A percentile compares a stretch with the other conserved stretches of the same genome.
phyloP scores from a whole-genome alignment of 1,284 basidiomycete species.

The Tilletia horrida region DNA sequence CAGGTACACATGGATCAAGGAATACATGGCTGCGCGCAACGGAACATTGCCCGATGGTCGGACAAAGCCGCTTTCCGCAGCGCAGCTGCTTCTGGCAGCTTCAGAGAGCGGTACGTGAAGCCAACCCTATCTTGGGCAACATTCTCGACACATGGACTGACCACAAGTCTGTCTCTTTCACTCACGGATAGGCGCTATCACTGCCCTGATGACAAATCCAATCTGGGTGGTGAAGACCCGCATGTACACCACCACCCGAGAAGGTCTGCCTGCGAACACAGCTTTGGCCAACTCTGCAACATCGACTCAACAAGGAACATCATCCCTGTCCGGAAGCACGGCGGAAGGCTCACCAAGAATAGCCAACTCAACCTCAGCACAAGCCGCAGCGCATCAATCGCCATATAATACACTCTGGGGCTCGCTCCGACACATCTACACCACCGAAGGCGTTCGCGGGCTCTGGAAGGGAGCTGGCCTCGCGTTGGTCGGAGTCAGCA shows the following conservation, averaged over 20 bases:
- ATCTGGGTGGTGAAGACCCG: conserved; percentile 98
- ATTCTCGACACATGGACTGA: neutral
- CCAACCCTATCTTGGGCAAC: conserved; percentile 52
- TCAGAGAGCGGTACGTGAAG: conserved; percentile 78
- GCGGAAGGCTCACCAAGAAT: neutral
- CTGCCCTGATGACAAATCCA: conserved; percentile 92
- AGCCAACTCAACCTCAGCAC: neutral
- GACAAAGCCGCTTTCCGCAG: conserved; percentile 63
- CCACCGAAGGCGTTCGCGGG: conserved; percentile 68
- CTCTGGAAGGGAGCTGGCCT: conserved; percentile 83
- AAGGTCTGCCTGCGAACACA: conserved; percentile 59
- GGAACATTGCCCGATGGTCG: conserved; percentile 21
- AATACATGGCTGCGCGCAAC: conserved; percentile 42
- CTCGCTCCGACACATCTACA: conserved; percentile 28
- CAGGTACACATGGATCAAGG: conserved; percentile 94
- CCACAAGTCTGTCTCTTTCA: conserved; percentile 57
- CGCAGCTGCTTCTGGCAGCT: conserved; percentile 80
- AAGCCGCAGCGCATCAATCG: neutral
- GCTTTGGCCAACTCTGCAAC: conserved; percentile 1
- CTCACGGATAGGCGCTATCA: conserved; percentile 64
- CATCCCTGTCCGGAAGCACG: neutral
- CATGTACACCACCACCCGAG: conserved; percentile 82
- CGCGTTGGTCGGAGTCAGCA: conserved; percentile 87
- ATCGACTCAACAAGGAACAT: neutral
- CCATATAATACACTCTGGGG: conserved; percentile 10